phyloP scores from a whole-genome alignment of 1,284 basidiomycete species.

The Cutaneotrichosporon mucoides region DNA sequence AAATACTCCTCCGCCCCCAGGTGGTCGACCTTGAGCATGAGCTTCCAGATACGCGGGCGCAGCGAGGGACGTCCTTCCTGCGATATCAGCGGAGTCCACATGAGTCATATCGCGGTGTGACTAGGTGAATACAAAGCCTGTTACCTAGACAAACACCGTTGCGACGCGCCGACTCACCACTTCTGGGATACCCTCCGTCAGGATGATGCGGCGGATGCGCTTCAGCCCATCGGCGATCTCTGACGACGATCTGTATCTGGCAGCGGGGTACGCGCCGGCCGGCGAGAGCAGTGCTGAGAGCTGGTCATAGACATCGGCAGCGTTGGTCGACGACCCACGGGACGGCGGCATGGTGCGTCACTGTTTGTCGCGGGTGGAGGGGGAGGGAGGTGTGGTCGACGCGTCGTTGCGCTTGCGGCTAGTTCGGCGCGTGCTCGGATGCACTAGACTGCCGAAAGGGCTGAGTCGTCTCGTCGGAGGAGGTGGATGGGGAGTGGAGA shows the following conservation, averaged over 20 bases:
- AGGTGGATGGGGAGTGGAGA: no score
- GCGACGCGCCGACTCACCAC: no score
- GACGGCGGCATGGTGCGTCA: neutral
- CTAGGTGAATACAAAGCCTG: no score
- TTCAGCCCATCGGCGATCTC: constrained; percentile 75
- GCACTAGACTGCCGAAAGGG: no score
- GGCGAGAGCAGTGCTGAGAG: constrained; percentile 32
- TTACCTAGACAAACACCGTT: no score
- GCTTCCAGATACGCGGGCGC: constrained; percentile 71
- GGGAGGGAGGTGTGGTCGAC: no score
- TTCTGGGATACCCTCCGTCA: constrained; percentile 78
- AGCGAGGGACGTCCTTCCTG: constrained; percentile 34
- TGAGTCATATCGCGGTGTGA: no score
- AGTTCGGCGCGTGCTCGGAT: no score
- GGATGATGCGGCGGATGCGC: constrained; percentile 69
- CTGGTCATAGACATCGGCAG: constrained; percentile 25
- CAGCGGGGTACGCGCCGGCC: constrained; percentile 42
- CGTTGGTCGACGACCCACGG: neutral
- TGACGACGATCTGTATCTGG: constrained; percentile 56
- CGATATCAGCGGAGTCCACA: no score
- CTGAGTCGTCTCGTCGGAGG: neutral
- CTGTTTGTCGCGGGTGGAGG: no score
- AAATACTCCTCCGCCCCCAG: constrained; percentile 72
- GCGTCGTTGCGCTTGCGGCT: neutral
- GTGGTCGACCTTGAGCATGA: constrained; percentile 74